Evolutionary conservation across 768 basidiomycete species (phyloP).

Genomic region (Kwoniella dejecticola): DNA sequence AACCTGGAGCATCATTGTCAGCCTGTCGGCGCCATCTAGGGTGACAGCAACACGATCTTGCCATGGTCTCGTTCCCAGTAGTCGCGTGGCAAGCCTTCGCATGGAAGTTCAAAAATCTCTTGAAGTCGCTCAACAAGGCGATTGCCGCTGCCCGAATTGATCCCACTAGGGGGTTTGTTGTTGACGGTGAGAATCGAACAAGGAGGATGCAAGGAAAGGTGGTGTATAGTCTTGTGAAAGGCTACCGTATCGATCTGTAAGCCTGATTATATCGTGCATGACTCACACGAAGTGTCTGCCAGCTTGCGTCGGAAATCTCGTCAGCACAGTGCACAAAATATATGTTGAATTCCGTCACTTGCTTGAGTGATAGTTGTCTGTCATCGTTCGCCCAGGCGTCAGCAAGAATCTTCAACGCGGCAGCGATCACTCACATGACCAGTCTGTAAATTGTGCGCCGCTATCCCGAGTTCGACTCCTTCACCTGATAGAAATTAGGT

Average conservation of each 20-base stretch:
- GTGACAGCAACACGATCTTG: slow-evolving; percentile 6
- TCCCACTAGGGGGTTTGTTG: not conserved
- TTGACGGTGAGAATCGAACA: not conserved
- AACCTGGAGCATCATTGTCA: not conserved
- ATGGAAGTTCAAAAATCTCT: slow-evolving; percentile 5
- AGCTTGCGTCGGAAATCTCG: not conserved
- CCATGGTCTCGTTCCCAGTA: slow-evolving; percentile 11
- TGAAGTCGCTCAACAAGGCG: slow-evolving; percentile 3
- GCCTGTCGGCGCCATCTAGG: not conserved
- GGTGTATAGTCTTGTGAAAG: slow-evolving; percentile 13
- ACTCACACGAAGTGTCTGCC: slow-evolving; percentile 18
- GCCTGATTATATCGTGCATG: no score
- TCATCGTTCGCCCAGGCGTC: not conserved
- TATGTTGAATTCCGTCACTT: no score
- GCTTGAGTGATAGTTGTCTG: slow-evolving; percentile 16
- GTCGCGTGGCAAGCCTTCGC: not conserved
- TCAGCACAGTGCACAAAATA: no score
- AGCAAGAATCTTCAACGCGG: not conserved
- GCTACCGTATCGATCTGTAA: no score
- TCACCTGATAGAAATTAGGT: slow-evolving; percentile 4
- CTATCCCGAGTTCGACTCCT: slow-evolving; percentile 21
- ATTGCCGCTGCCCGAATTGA: not conserved
- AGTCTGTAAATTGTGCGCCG: slow-evolving; percentile 8
- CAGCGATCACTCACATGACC: slow-evolving; percentile 14
- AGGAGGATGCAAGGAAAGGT: slow-evolving; percentile 8